These are phyloP conservation scores for Penicillium maclennaniae DNA, from an alignment of 495 filamentous ascomycete species.

Conservation along the genomic window DNA sequence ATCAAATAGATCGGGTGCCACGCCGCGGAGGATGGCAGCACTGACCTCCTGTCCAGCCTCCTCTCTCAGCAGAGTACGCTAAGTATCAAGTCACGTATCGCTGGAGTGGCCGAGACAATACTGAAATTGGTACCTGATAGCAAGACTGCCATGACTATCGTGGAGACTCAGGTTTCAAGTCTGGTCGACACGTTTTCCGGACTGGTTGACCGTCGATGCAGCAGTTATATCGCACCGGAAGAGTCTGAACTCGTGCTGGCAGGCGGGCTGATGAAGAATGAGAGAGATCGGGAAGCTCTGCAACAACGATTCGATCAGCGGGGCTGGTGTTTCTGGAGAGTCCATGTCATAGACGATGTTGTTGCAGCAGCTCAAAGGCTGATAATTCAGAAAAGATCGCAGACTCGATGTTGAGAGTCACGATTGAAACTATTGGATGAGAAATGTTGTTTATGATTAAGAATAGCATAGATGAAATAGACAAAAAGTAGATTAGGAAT, in stretches of 20 bases:
- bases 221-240: conserved; percentile 11
- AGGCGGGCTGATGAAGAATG: conserved; percentile 26
- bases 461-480: too few relatives aligned
- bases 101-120: conserved; percentile 21
- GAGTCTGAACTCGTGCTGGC: conserved; percentile 21
- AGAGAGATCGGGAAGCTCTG: conserved; percentile 13
- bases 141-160: conserved; percentile 15
- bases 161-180: conserved; percentile 11
- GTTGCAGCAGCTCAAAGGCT: conserved; percentile 1
- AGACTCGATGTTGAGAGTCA: too few relatives aligned
- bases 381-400: too few relatives aligned
- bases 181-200: conserved; percentile 21
- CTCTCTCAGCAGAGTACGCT: conserved; percentile 9
- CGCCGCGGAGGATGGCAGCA: not conserved
- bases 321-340: conserved; percentile 7
- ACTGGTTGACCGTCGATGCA: conserved; percentile 14
- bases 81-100: conserved; percentile 21
- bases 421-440: too few relatives aligned
- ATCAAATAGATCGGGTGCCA: conserved; percentile 12
- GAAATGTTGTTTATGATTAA: too few relatives aligned
- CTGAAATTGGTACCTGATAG: conserved; percentile 6
- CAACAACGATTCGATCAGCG: conserved; percentile 3
- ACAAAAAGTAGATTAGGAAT: too few relatives aligned
- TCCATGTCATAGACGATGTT: conserved; percentile 16
- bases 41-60: conserved; percentile 23